Conservation (phyloP, 1,139 yeast genomes). For the Hansenula lynferdii region DNA sequence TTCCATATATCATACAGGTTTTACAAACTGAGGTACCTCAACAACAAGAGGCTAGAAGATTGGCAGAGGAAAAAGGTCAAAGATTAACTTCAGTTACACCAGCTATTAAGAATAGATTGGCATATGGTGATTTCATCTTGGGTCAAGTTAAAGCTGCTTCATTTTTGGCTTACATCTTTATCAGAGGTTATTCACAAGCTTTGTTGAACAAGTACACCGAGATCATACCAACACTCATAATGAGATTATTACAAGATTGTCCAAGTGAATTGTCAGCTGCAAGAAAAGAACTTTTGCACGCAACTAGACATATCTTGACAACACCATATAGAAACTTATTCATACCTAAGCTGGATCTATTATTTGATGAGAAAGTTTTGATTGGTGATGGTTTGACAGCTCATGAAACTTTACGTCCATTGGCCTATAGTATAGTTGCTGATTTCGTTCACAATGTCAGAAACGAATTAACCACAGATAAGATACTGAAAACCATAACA, state of each 20-base stretch:
- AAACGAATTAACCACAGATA: conserved; percentile 75
- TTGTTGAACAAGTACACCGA: conserved; percentile 60
- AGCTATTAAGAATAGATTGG: conserved; percentile 69
- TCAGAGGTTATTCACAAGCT: conserved; percentile 75
- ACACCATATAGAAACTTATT: conserved; percentile 83
- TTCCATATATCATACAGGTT: conserved; percentile 78
- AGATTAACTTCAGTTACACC: conserved; percentile 53
- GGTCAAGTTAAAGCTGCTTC: conserved; percentile 99
- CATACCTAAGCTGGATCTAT: conserved; percentile 76
- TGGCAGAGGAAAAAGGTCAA: conserved; percentile 51
- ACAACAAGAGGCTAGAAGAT: conserved; percentile 63
- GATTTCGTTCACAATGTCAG: conserved; percentile 93
- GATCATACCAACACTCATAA: conserved; percentile 79
- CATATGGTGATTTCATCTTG: conserved; percentile 82
- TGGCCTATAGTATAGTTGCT: conserved; percentile 95
- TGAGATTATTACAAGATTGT: conserved; percentile 86
- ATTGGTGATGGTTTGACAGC: conserved; percentile 94
- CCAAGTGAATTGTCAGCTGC: conserved; percentile 95
- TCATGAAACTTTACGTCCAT: conserved; percentile 76
- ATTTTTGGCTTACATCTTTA: conserved; percentile 85
- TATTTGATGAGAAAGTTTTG: conserved; percentile 82
- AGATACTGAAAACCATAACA: conserved; percentile 82
- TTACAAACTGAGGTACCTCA: conserved; percentile 72
- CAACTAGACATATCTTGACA: conserved; percentile 88
- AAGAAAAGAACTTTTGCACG: conserved; percentile 87